Evolutionary conservation across 441 rosid species (phyloP), one percentile per base, ranked within the genome.

Genomic region (Iberis amara): DNA sequence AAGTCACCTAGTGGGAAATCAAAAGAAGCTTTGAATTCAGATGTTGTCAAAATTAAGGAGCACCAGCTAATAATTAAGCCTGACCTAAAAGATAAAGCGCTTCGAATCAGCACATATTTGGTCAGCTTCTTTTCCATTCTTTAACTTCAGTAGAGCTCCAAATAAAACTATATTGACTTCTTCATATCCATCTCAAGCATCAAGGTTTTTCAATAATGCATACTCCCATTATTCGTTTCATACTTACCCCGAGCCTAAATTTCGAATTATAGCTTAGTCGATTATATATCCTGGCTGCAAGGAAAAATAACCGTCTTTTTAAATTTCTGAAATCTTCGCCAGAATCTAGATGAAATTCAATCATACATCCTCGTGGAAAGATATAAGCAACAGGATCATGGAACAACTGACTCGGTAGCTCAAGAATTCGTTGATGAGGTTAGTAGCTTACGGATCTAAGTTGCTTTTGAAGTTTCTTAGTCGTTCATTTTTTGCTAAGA

Each of bases 311-410:
- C 11, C 1, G 4, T 14, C 39, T 39, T 13, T 24, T 18, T 57
- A 11, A 14, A 48, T 61, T 43, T 24, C 44, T 68, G 43, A 39
- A 38, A 21, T 61, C 9, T 63, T 66, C 8, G 62, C 55, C 81
- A 92, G 99, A 68, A 66, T 65, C 83, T 92, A 57, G 99, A 89
- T 76, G 97, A 86, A 76, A 85, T 92, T 69, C 97, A 92, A 48
- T 74, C 97, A 0, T 92, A 92, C 66, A 86, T 89, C 64, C 80
- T 91, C 9, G 79, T 83, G 46, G 85, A 85, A 68, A 78, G 99
- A 73, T 81, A 66, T 46, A 40, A 55, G 21, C 80, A 76, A 65
- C 65, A 52, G 39, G 72, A 54, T 13, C 49, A 55, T 49, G 60
- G 61, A 38, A 74, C 79, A 23, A 47, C 59, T 53, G 80, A 77